Evolutionary conservation across 2,329 filamentous ascomycete genomes (phyloP).

Genomic region (Botrytis byssoidea): DNA sequence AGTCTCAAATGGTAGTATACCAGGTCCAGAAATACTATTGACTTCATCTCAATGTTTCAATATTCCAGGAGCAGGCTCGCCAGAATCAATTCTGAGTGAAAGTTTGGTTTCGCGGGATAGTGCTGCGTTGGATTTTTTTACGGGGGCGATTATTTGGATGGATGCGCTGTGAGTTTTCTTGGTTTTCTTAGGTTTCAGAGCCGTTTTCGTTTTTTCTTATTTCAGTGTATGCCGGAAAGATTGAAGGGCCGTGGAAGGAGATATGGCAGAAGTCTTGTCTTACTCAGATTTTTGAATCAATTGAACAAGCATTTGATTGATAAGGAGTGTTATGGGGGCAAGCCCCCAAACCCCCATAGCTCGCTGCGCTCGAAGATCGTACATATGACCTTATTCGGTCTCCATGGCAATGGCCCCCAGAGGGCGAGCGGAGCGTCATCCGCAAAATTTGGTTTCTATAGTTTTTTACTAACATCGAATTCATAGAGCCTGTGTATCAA

Average conservation of each 20-base stretch:
- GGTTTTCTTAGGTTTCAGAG: not conserved
- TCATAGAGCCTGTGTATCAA: conserved; percentile 45
- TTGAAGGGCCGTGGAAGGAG: not conserved
- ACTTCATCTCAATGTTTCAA: conserved; percentile 13
- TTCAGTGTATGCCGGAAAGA: not conserved
- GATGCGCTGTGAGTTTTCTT: conserved; percentile 7
- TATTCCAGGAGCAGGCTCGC: not conserved
- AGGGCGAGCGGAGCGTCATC: not conserved
- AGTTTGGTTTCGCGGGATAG: conserved; percentile 9
- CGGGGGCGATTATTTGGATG: conserved; percentile 16
- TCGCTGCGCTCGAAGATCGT: not conserved
- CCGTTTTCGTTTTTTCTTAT: not conserved
- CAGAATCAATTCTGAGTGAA: not conserved
- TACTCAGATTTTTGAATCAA: not conserved
- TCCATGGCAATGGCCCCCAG: not conserved
- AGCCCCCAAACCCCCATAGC: not conserved
- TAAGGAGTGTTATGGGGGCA: not conserved
- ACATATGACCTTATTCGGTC: not conserved
- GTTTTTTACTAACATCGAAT: not conserved
- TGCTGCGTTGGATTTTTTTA: conserved; percentile 18
- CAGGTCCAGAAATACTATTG: not conserved
- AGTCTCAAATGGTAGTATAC: conserved; percentile 17
- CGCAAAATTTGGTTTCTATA: not conserved
- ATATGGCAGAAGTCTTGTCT: not conserved
- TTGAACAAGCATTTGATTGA: not conserved